These are phyloP conservation scores for Ustilago crameri DNA, from an alignment of 1,284 basidiomycete species.

Conservation along the genomic window DNA sequence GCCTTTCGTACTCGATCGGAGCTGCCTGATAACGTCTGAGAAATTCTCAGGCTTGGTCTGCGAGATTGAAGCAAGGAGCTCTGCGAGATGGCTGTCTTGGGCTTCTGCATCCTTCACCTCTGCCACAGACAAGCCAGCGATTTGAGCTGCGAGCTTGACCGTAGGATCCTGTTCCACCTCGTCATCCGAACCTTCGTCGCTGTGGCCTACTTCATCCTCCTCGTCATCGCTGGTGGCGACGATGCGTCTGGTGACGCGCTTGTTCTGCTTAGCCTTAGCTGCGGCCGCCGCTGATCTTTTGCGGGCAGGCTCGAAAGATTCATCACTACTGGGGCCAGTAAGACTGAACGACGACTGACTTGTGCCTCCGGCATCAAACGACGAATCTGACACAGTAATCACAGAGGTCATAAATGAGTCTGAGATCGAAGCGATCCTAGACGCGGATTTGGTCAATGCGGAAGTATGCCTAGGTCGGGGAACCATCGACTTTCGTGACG, in stretches of 20 bases:
- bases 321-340: conserved; percentile 11
- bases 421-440: conserved; percentile 12
- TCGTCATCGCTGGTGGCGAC: conserved; percentile 28
- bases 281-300: not conserved
- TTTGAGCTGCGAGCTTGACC: conserved; percentile 16
- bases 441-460: not conserved
- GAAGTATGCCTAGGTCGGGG: conserved; percentile 12
- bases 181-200: conserved; percentile 19
- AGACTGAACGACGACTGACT: conserved; percentile 28
- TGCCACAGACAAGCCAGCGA: conserved; percentile 15
- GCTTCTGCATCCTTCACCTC: conserved; percentile 1
- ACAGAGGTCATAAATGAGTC: conserved; percentile 25
- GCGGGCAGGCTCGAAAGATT: not conserved
- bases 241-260: conserved; percentile 19
- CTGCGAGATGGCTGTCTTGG: conserved; percentile 3
- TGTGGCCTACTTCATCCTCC: conserved; percentile 6
- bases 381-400: conserved; percentile 13
- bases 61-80: conserved; percentile 28
- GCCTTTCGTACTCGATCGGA: not conserved
- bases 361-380: conserved; percentile 16
- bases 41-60: conserved; percentile 26
- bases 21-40: conserved; percentile 7
- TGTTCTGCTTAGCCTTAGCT: conserved; percentile 22
- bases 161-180: conserved; percentile 26
- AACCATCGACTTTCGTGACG: conserved; percentile 18